A percentile compares a stretch with the other conserved stretches of the same genome.
Conservation (phyloP, 73 alveolate species). For the Diophrys sp. region DNA sequence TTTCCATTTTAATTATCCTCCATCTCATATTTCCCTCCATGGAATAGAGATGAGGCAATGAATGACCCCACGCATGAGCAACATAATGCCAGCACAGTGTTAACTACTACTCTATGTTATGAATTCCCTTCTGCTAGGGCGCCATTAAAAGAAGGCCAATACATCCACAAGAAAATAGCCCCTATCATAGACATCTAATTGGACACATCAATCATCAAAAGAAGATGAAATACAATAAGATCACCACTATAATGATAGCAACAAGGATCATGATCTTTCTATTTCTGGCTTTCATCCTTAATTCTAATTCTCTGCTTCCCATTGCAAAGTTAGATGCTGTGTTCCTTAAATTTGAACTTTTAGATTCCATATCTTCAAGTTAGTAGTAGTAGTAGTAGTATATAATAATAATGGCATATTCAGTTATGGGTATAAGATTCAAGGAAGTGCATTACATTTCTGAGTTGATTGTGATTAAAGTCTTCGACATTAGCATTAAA, state of each 20-base stretch:
- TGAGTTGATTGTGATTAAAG: too few relatives aligned
- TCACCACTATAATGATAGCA: neutral
- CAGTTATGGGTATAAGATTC: too few relatives aligned
- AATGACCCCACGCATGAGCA: constrained; percentile 58
- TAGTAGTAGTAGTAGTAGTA: too few relatives aligned
- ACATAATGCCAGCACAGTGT: constrained; percentile 75
- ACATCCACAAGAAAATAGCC: constrained; percentile 83
- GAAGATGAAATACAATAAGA: neutral
- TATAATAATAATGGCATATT: too few relatives aligned
- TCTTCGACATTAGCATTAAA: too few relatives aligned
- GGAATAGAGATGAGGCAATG: constrained; percentile 45
- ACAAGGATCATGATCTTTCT: neutral
- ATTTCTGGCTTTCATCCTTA: neutral
- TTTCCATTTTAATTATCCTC: too few relatives aligned
- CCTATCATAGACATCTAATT: constrained; percentile 82
- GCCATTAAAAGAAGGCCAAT: constrained; percentile 89
- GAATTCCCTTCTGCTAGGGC: constrained; percentile 61
- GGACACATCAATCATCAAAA: constrained; percentile 32
- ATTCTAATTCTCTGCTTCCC: neutral
- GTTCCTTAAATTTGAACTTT: neutral
- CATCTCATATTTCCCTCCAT: constrained; percentile 45
- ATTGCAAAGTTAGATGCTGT: neutral
- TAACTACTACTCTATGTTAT: constrained; percentile 65
- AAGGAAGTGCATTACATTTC: too few relatives aligned
- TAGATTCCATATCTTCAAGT: neutral